Percentiles rank a stretch among this genome's conserved stretches.
Conservation (phyloP, 1,139 yeast genomes). For the Debaryomyces fabryi region DNA sequence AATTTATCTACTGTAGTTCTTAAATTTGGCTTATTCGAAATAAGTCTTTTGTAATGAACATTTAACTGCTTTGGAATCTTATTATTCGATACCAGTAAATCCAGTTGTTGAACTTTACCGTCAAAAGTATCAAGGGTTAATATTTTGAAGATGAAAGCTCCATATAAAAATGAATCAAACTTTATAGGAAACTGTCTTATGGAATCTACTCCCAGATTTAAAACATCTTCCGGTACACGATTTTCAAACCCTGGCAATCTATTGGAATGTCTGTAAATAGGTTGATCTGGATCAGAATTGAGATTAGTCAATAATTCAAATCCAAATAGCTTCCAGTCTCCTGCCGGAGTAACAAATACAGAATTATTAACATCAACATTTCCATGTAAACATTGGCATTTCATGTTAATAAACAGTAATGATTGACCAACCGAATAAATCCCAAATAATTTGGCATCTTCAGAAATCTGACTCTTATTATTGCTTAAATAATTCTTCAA, state of each 20-base stretch:
- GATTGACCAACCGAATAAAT: constrained; percentile 58
- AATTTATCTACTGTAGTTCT: constrained; percentile 56
- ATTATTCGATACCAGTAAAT: constrained; percentile 4
- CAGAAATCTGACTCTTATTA: constrained; percentile 21
- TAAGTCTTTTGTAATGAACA: constrained; percentile 24
- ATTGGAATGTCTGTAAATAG: constrained; percentile 37
- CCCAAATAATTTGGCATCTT: constrained; percentile 58
- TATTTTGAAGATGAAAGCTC: constrained; percentile 51
- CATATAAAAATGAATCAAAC: constrained; percentile 68
- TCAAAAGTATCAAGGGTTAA: constrained; percentile 34
- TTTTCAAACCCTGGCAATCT: constrained; percentile 26
- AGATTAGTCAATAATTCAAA: constrained; percentile 68
- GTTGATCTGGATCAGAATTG: constrained; percentile 53
- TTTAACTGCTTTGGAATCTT: constrained; percentile 18
- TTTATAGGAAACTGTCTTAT: constrained; percentile 44
- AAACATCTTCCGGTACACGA: constrained; percentile 48
- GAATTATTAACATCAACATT: constrained; percentile 55
- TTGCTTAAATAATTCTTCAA: constrained; percentile 39
- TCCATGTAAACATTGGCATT: constrained; percentile 69
- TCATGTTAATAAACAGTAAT: constrained; percentile 61
- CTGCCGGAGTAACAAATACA: constrained; percentile 62
- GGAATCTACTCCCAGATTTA: constrained; percentile 43
- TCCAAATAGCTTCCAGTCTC: constrained; percentile 88
- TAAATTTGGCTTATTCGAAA: constrained; percentile 29
- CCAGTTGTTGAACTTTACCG: constrained; percentile 1